Conservation (phyloP, 2,329 filamentous ascomycete species). For the Magnaporthiopsis rhizophila region DNA sequence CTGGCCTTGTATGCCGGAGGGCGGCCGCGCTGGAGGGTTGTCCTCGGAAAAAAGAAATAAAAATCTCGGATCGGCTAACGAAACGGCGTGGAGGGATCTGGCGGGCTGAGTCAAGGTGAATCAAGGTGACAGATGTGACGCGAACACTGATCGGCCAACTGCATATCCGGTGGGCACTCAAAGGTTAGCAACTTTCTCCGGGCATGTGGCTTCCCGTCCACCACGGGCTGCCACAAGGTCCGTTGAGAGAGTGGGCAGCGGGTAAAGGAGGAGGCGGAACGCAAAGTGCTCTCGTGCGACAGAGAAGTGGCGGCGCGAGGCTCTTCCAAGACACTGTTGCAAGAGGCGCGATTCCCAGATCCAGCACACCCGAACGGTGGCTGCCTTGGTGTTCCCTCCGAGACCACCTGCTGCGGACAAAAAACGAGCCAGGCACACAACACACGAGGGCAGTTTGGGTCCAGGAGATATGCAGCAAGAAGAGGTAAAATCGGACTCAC, state of each 20-base stretch:
- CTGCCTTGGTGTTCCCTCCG: not conserved
- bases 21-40: not conserved
- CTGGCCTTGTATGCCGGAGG: not conserved
- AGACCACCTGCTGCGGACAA: not conserved
- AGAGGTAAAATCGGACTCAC: not conserved
- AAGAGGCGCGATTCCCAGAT: not conserved
- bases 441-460: not conserved
- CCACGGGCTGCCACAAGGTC: not conserved
- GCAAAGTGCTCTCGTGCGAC: not conserved
- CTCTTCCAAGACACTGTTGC: not conserved
- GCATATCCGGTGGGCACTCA: constrained; percentile 2
- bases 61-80: not conserved
- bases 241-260: not conserved
- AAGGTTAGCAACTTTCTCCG: constrained; percentile 1
- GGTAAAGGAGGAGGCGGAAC: not conserved
- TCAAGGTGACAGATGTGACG: constrained; percentile 1
- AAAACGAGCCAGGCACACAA: not conserved
- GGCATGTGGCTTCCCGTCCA: constrained; percentile 4
- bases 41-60: not conserved
- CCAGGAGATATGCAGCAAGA: not conserved
- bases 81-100: not conserved
- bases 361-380: not conserved
- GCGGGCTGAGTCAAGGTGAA: not conserved
- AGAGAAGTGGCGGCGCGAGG: not conserved
- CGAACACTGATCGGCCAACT: constrained; percentile 4